Evolutionary conservation across 306 rosid species (phyloP), one percentile per base, ranked within the genome.

Genomic region (Rosa rugosa): DNA sequence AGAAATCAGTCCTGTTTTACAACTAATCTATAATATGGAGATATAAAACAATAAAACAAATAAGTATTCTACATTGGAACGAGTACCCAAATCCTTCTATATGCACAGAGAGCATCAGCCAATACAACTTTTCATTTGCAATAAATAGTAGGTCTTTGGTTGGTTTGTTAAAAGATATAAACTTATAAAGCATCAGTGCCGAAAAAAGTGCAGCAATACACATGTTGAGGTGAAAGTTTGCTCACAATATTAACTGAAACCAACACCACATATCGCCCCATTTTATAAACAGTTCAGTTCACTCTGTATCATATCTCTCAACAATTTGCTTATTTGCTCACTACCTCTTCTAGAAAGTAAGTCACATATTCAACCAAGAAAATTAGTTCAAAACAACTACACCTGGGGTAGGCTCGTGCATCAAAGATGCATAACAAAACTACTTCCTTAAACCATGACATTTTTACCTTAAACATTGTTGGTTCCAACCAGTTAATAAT

Each of bases 81-180:
- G 27, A 72, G 46, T 76, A 44, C 81, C 75, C 51, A 71, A 60
- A 38, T 40, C 69, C 69, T 56, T 73, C 45, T 73, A 1, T 53
- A 44, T 20, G 40, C 67, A 78, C 44, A 34, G 72, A 60, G 50
- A 82, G 38, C 45, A 73, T 22, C 66, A 45, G 59, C 2, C 46
- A 44, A 66, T 56, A 47, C n/a, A 46, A 67, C 20, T 17, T 27
- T 44, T 20, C 23, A 31, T 44, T 62, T 65, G 69, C 23, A 67
- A 42, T 8, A 66, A 45, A 10, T 22, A 3, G 45, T n/a, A 45
- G 9, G 51, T 70, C 23, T 66, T 59, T 73, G 70, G 71, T 56
- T 78, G 66, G 38, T 47, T 77, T 72, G 40, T 65, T 56, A 56
- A 46, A 53, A 73, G 1, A 60, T 62, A 1, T 27, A 23, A 62